These are phyloP conservation scores for Fusarium sp. DNA, from an alignment of 2,329 filamentous ascomycete species.

Conservation along the genomic window DNA sequence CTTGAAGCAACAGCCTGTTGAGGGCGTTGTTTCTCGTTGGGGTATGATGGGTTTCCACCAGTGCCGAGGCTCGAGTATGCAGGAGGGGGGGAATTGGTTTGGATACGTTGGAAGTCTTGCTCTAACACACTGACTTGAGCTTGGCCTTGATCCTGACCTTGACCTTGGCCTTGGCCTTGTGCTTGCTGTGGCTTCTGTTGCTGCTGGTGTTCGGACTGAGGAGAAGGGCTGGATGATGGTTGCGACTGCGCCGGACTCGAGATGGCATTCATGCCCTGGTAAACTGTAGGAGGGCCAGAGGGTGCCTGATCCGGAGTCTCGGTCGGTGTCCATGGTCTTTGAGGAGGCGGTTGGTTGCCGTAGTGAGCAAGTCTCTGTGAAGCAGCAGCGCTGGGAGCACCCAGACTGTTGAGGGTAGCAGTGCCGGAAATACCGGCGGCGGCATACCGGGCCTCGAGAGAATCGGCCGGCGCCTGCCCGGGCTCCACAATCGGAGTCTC, in stretches of 20 bases:
- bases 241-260: slow-evolving; percentile 61
- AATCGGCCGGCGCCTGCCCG: slow-evolving; percentile 76
- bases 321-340: slow-evolving; percentile 92
- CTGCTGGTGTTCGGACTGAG: slow-evolving; percentile 54
- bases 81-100: slow-evolving; percentile 88
- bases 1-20: slow-evolving; percentile 50
- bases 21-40: slow-evolving; percentile 80
- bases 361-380: slow-evolving; percentile 87
- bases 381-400: slow-evolving; percentile 80
- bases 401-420: slow-evolving; percentile 81
- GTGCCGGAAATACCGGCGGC: slow-evolving; percentile 91
- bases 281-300: slow-evolving; percentile 90
- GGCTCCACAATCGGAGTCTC: slow-evolving; percentile 89
- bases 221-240: slow-evolving; percentile 53
- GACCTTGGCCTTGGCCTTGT: slow-evolving; percentile 57
- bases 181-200: slow-evolving; percentile 27
- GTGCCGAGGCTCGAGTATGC: slow-evolving; percentile 87
- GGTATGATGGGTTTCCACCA: slow-evolving; percentile 70
- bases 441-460: slow-evolving; percentile 92
- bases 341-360: slow-evolving; percentile 58
- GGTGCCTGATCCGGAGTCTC: slow-evolving; percentile 88
- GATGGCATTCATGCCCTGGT: slow-evolving; percentile 85
- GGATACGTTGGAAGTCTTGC: slow-evolving; percentile 86
- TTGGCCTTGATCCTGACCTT: slow-evolving; percentile 48
- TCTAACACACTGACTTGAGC: slow-evolving; percentile 79